Evolutionary conservation across 345 rosid genomes (phyloP), one percentile per base, ranked within the genome.

Genomic region (Pugionium cornutum): DNA sequence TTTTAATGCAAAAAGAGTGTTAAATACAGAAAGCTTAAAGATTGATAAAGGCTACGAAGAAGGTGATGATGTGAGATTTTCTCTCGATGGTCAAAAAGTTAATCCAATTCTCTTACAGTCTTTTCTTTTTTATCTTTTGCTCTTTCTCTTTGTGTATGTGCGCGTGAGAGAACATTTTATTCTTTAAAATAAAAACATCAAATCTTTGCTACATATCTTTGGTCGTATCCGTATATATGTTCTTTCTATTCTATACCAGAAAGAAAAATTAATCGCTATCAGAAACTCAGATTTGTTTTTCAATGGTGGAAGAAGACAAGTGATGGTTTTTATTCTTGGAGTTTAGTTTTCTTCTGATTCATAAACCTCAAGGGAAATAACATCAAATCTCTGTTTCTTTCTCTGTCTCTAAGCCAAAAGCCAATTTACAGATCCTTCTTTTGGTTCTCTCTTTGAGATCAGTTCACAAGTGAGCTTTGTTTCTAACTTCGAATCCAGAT

Each of bases 1-100:
- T 84, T 88, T 83, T 80, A 56, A 86, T 78, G 84, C 83, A 53
- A 67, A 73, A 76, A 58, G 30, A 50, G 33, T 46, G 33, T 36
- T 69, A 58, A 48, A 62, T 70, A 32, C 66, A 58, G 50, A 80
- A 58, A 41, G 80, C 58, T 43, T 61, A 30, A 61, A 60, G 72
- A 70, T 71, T 62, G 74, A 68, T 74, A 72, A 72, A 65, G 76
- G 71, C 76, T 72, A 72, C 50, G 71, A 72, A 10, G 70, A 66
- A 18, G 18, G 34, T 68, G 66, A 68, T 59, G 66, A 58, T 51
- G 40, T 74, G 46, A 67, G 29, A 52, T 35, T 69, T 45, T 60
- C 46, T 67, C 77, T 73, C 74, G 56, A 49, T 54, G 74, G 68
- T 68, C 63, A 55, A 72, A 64, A 72, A 61, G 67, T 39, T 6